Evolutionary conservation across 305 asterid species (phyloP).

Genomic region (Andrographis paniculata): DNA sequence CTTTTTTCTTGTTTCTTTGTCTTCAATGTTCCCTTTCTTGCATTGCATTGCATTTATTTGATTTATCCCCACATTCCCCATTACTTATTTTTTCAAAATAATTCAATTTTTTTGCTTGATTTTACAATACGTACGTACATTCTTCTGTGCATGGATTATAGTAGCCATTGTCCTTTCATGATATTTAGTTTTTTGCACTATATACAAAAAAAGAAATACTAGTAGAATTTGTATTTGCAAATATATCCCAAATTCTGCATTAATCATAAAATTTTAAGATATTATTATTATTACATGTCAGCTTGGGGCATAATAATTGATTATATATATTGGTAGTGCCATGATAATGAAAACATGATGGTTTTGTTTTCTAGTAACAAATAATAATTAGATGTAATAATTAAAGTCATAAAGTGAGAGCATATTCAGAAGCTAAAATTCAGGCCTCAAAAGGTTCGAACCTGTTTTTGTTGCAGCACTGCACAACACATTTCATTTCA

Average conservation of each 20-base stretch:
- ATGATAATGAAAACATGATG: constrained; percentile 10
- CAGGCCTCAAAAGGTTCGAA: constrained; percentile 21
- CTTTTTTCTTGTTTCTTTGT: background rate
- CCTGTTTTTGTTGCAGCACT: constrained; percentile 8
- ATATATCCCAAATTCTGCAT: too few relatives aligned
- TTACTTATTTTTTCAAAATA: too few relatives aligned
- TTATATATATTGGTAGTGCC: constrained; percentile 1
- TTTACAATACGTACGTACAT: too few relatives aligned
- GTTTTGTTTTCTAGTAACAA: constrained; percentile 14
- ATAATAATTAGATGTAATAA: background rate
- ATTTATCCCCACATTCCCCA: too few relatives aligned
- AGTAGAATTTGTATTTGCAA: too few relatives aligned
- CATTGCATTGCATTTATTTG: too few relatives aligned
- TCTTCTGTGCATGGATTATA: too few relatives aligned
- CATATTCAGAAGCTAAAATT: background rate
- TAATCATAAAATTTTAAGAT: background rate
- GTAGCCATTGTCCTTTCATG: too few relatives aligned
- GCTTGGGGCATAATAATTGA: constrained; percentile 1
- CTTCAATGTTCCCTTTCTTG: too few relatives aligned
- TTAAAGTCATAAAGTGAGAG: background rate
- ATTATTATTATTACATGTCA: background rate
- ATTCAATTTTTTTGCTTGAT: too few relatives aligned
- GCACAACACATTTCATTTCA: constrained; percentile 27
- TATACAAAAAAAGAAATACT: too few relatives aligned
- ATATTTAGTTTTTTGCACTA: too few relatives aligned